phyloP scores from a whole-genome alignment of 2,329 filamentous ascomycete genomes.

The Cercospora zeae-maydis region DNA sequence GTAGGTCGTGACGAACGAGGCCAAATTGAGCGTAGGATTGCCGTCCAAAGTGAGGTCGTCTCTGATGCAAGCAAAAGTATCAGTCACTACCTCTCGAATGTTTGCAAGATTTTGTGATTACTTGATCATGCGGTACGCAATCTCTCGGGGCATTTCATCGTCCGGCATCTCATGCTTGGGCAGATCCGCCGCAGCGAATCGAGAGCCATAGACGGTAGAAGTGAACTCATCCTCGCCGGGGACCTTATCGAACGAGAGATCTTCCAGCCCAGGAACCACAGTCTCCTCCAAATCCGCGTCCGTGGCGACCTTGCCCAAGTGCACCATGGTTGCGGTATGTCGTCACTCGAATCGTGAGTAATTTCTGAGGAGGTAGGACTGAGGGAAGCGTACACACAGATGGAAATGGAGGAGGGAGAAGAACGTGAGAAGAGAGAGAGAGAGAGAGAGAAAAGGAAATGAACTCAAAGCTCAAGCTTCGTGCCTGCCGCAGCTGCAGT shows the following conservation, averaged over 20 bases:
- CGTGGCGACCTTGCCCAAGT: conserved; percentile 34
- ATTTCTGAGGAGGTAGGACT: not conserved
- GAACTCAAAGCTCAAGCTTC: not conserved
- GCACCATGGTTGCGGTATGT: conserved; percentile 33
- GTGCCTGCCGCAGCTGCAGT: too few species aligned
- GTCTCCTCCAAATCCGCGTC: conserved; percentile 36
- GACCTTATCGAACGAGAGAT: conserved; percentile 46
- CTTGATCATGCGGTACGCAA: conserved; percentile 96
- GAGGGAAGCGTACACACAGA: not conserved
- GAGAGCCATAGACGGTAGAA: conserved; percentile 82
- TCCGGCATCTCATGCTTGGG: conserved; percentile 86
- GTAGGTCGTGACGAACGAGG: conserved; percentile 92
- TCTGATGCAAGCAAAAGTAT: not conserved
- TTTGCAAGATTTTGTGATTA: conserved; percentile 53
- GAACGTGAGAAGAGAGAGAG: not conserved
- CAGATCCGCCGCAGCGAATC: conserved; percentile 75
- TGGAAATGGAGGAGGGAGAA: not conserved
- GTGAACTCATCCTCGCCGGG: conserved; percentile 57
- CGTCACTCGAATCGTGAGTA: not conserved
- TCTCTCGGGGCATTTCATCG: conserved; percentile 79
- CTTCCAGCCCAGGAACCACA: conserved; percentile 45
- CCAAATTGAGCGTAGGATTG: conserved; percentile 57
- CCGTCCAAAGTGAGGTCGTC: not conserved
- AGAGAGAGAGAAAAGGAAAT: not conserved
- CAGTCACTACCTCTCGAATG: too few species aligned